phyloP scores from a whole-genome alignment of 371 early-diverging fungal genomes.

The Scutellospora calospora region DNA sequence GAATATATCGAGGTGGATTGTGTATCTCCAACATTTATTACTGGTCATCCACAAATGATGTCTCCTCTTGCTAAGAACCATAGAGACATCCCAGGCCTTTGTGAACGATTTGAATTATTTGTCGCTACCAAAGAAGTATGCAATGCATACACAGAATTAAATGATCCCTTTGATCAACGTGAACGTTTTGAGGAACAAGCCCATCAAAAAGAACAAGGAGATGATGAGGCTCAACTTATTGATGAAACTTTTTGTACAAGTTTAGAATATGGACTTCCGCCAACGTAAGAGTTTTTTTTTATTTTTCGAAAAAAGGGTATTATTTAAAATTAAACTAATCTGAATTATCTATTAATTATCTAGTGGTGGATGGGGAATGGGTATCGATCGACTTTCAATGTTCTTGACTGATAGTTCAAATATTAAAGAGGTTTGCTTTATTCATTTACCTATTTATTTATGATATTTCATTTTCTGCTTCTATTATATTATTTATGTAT shows the following conservation, averaged over 20 bases:
- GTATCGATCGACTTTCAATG: slow-evolving; percentile 94
- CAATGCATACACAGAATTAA: slow-evolving; percentile 99
- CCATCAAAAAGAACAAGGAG: slow-evolving; percentile 48
- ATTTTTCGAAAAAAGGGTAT: neutral
- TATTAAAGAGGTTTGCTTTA: slow-evolving; percentile 56
- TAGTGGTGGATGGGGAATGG: slow-evolving; percentile 97
- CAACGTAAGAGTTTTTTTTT: slow-evolving; percentile 63
- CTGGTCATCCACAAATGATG: slow-evolving; percentile 91
- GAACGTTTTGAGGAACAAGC: slow-evolving; percentile 73
- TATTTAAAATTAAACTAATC: neutral
- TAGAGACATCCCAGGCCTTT: slow-evolving; percentile 28
- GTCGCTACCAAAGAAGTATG: slow-evolving; percentile 92
- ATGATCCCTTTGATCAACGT: slow-evolving; percentile 97
- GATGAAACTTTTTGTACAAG: slow-evolving; percentile 92
- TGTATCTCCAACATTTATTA: slow-evolving; percentile 92
- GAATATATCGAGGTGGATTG: slow-evolving; percentile 92
- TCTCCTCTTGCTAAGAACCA: slow-evolving; percentile 91
- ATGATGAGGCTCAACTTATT: slow-evolving; percentile 57
- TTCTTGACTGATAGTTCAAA: slow-evolving; percentile 86
- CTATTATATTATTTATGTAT: neutral
- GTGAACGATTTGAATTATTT: slow-evolving; percentile 94
- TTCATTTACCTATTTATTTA: neutral
- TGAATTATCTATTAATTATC: neutral
- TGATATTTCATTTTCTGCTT: neutral
- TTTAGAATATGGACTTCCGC: slow-evolving; percentile 95